Conservation (phyloP, 352 stramenopile genomes). For the Aphanomyces invadans region DNA sequence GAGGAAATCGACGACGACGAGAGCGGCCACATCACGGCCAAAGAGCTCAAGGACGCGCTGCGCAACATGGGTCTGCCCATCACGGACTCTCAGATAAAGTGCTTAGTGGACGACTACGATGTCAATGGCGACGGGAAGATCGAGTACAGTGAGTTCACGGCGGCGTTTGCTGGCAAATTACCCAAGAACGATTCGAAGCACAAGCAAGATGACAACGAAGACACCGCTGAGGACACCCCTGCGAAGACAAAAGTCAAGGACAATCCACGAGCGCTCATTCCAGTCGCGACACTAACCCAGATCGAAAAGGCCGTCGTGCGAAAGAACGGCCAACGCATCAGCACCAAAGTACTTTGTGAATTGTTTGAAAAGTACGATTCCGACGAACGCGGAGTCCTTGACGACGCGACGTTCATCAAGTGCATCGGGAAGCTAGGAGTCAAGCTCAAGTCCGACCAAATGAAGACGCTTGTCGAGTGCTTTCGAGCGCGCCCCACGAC, state of each 20-base stretch:
- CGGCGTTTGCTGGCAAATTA: constrained; percentile 1
- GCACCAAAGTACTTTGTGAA: neutral
- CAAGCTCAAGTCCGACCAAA: constrained; percentile 36
- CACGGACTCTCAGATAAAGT: constrained; percentile 57
- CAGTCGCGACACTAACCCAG: neutral
- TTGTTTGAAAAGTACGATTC: constrained; percentile 49
- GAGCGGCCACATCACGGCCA: constrained; percentile 45
- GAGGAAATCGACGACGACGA: constrained; percentile 30
- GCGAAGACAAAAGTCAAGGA: neutral
- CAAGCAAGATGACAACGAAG: neutral
- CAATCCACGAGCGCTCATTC: neutral
- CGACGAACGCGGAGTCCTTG: constrained; percentile 32
- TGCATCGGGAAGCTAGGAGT: constrained; percentile 50
- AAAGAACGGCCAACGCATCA: neutral
- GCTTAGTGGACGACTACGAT: constrained; percentile 49
- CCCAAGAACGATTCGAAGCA: too few relatives aligned
- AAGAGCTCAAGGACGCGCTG: constrained; percentile 50
- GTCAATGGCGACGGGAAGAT: constrained; percentile 59
- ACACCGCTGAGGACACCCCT: neutral
- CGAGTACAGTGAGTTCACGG: constrained; percentile 35
- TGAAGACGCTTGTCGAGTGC: constrained; percentile 35
- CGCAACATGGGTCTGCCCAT: constrained; percentile 59
- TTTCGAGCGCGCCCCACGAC: constrained; percentile 30
- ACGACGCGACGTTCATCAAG: constrained; percentile 43
- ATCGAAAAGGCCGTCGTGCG: constrained; percentile 1